Evolutionary conservation across 2,329 filamentous ascomycete genomes (phyloP).

Genomic region (Ophiocordyceps australis): DNA sequence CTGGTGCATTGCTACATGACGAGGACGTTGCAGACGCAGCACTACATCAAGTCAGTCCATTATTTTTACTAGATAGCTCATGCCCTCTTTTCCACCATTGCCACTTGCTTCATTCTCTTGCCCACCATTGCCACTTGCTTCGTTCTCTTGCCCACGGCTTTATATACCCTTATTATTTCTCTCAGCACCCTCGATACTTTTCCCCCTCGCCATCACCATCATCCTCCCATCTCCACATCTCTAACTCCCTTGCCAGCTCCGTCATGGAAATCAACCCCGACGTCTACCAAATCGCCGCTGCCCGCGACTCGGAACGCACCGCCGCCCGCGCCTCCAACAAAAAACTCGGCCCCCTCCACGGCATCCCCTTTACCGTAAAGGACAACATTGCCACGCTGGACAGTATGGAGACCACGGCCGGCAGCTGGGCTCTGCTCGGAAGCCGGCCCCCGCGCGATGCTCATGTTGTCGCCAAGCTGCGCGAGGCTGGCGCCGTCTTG

Average conservation of each 20-base stretch:
- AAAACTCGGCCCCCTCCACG: too few species aligned
- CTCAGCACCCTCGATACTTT: too few species aligned
- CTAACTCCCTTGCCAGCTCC: slow-evolving; percentile 22
- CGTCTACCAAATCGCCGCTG: slow-evolving; percentile 37
- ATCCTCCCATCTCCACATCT: too few species aligned
- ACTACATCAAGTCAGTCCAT: slow-evolving; percentile 39
- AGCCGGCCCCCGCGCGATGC: slow-evolving; percentile 51
- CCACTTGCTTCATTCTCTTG: too few species aligned
- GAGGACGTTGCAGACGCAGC: slow-evolving; percentile 40
- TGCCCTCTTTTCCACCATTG: too few species aligned
- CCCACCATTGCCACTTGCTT: too few species aligned
- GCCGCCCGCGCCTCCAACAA: slow-evolving; percentile 39
- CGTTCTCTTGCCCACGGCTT: too few species aligned
- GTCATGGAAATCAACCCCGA: slow-evolving; percentile 54
- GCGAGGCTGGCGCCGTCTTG: slow-evolving; percentile 47
- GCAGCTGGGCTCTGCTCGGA: slow-evolving; percentile 47
- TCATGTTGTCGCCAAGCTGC: slow-evolving; percentile 39
- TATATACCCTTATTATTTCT: too few species aligned
- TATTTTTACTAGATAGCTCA: too few species aligned
- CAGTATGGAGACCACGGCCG: slow-evolving; percentile 56
- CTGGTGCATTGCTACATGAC: slow-evolving; percentile 44
- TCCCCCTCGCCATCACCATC: too few species aligned
- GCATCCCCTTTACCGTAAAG: slow-evolving; percentile 60
- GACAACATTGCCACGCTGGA: slow-evolving; percentile 55
- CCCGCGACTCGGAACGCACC: slow-evolving; percentile 40